Base-by-base conservation (phyloP, 495 filamentous ascomycete genomes). In the Podospora didyma region DNA sequence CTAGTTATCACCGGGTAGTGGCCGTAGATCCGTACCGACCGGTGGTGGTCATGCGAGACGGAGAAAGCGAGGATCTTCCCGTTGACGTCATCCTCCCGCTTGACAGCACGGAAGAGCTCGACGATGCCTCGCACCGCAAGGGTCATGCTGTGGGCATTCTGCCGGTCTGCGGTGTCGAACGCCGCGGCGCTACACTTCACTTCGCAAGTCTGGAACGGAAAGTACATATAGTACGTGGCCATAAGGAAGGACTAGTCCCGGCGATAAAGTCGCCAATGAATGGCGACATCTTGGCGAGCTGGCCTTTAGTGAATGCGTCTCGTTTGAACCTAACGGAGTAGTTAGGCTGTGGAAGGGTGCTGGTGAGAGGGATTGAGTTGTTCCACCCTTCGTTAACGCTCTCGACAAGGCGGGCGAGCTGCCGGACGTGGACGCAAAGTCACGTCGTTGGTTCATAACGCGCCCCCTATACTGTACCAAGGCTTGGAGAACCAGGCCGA, bases 301-400 rank as follows among this genome's bases (percentile, higher is more conserved):
- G 74, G 31, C 72, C 65, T 1, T 73, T 53, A 0, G 66, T 75
- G 37, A 79, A 79, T 48, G 69, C 71, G 23, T 63, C 66, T 65
- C 69, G 63, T 52, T 49, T 54, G 50, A 79, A 41, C 3, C 37
- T 14, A 41, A 41, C 37, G 16, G 37, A 41, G 37, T 48, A 48
- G 46, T 48, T 22, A 7, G 74, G 75, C 60, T 79, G 69, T 47
- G 73, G 73, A 28, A 63, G 63, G 46, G 72, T 58, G 16, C 60
- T 61, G 16, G 64, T 53, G 0, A 76, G 42, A 22, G 68, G 61
- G 35, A 71, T 65, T 11, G 62, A 65, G 49, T 63, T 72, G 54
- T 62, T 68, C 74, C 71, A 80, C 45, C 61, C 66, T 66, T 75
- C 71, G 60, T 77, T 75, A 46, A 74, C 60, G 51, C 69, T 75